Conservation (phyloP, 768 basidiomycete genomes). For the Peribolospora baueri region DNA sequence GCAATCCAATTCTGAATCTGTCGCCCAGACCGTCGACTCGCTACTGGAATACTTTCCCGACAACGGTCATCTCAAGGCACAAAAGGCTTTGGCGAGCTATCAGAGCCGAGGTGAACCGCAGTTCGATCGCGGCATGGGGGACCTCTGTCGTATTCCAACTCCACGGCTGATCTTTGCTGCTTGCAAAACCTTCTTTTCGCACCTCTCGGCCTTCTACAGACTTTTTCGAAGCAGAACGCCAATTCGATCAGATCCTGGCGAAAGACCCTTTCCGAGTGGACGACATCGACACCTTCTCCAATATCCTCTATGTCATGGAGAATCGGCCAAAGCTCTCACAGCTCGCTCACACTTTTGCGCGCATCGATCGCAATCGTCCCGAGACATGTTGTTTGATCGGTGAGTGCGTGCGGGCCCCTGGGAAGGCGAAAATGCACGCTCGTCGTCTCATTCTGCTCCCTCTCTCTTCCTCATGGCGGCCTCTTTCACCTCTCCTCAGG, state of each 20-base stretch:
- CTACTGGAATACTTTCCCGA: constrained; percentile 58
- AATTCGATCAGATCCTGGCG: constrained; percentile 59
- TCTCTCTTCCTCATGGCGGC: neutral
- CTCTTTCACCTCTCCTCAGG: constrained; percentile 29
- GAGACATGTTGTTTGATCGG: constrained; percentile 92
- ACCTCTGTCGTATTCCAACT: neutral
- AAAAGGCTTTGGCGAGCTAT: constrained; percentile 65
- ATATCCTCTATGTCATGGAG: constrained; percentile 87
- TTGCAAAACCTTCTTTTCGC: neutral
- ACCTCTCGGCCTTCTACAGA: constrained; percentile 27
- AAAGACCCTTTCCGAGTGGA: constrained; percentile 75
- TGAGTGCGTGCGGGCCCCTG: constrained; percentile 21
- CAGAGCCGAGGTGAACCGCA: constrained; percentile 52
- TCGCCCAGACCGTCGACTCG: constrained; percentile 54
- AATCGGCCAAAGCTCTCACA: constrained; percentile 66
- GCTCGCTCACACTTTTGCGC: constrained; percentile 72
- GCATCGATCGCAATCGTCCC: constrained; percentile 72
- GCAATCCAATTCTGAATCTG: constrained; percentile 65
- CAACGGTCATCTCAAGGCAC: constrained; percentile 63
- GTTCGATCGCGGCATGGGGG: neutral
- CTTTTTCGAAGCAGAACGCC: constrained; percentile 56
- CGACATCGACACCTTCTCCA: constrained; percentile 84
- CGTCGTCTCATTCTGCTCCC: neutral
- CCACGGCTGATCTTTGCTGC: neutral
- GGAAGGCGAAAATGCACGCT: neutral